Evolutionary conservation across 441 rosid genomes (phyloP).

Genomic region (Sinapis alba): DNA sequence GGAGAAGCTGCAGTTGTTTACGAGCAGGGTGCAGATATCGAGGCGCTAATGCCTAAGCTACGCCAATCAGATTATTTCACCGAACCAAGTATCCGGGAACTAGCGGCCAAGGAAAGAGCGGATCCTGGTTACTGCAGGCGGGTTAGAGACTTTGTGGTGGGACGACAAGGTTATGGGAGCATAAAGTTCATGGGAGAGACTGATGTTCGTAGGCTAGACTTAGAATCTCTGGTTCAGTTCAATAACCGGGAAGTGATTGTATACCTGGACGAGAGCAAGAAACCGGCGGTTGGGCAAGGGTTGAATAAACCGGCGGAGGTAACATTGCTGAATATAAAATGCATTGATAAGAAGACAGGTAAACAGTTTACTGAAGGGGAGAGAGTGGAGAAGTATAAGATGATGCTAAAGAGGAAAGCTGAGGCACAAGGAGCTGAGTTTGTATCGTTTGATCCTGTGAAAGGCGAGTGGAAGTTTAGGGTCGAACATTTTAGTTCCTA

Average conservation of each 20-base stretch:
- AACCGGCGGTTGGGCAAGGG: constrained; percentile 92
- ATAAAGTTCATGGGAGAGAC: constrained; percentile 86
- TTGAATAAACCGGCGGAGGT: constrained; percentile 92
- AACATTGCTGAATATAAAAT: constrained; percentile 82
- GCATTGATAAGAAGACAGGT: constrained; percentile 75
- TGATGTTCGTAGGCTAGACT: constrained; percentile 82
- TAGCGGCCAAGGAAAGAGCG: constrained; percentile 92
- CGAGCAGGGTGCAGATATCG: constrained; percentile 91
- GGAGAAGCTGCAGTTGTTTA: constrained; percentile 88
- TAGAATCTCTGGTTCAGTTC: constrained; percentile 81
- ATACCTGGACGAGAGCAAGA: constrained; percentile 85
- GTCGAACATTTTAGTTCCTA: constrained; percentile 84
- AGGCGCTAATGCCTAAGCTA: constrained; percentile 88
- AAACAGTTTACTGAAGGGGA: constrained; percentile 70
- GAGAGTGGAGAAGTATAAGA: constrained; percentile 70
- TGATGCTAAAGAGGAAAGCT: constrained; percentile 79
- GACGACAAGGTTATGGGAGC: constrained; percentile 82
- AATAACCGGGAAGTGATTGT: constrained; percentile 90
- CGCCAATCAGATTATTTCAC: constrained; percentile 77
- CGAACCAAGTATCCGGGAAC: constrained; percentile 81
- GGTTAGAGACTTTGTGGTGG: constrained; percentile 81
- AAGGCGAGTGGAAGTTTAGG: constrained; percentile 91
- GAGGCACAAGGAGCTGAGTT: constrained; percentile 89
- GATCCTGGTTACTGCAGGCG: constrained; percentile 78
- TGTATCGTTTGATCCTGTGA: constrained; percentile 73